Base-by-base conservation (phyloP, 202 grass and related monocot genomes). In the Panicum hallii region DNA sequence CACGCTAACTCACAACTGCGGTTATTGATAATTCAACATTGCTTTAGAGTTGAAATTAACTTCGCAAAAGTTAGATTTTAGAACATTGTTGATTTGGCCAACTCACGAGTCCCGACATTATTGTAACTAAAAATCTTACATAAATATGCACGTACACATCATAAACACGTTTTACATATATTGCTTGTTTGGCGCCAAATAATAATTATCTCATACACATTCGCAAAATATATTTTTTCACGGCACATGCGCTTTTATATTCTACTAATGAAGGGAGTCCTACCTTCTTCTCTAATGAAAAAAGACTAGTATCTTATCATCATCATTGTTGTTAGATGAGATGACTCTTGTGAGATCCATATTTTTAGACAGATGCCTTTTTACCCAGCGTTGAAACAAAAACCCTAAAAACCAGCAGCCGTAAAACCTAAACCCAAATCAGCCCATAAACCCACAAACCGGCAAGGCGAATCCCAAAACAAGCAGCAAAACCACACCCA, bases 361-460 rank as follows among this genome's bases (percentile, higher is more conserved):
- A 20, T 20, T 20, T 6, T 54, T 54, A 20, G 1, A 4, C 1
- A 7, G 52, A 20, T 7, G 52, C 19, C 16, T 20, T 55, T 20
- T 20, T 19, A 11, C 52, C 16, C 4, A 38, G 36, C 36, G 6
- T 7, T 44, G 10, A 14, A 74, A 32, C 32, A 1, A 66, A 80
- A 81, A 41, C 15, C 49, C 4, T 12, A 38, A 44, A 13, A 10
- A 9, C 0, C 5, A 4, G 4, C 7, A 38, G 0, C 15, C 0
- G 20, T 17, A 34, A 72, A 75, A 9, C 3, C 4, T 45, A 56
- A 84, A 76, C 45, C 67, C 84, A 54, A 66, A 74, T n/a, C 47
- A 73, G 13, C 41, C 26, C 38, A 81, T 34, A 56, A 84, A 76
- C 84, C 86, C 60, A 75, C 4, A 77, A 84, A 42, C 47, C 44